Evolutionary conservation across 495 filamentous ascomycete species (phyloP).

Genomic region (Hypoxylon perforatum): DNA sequence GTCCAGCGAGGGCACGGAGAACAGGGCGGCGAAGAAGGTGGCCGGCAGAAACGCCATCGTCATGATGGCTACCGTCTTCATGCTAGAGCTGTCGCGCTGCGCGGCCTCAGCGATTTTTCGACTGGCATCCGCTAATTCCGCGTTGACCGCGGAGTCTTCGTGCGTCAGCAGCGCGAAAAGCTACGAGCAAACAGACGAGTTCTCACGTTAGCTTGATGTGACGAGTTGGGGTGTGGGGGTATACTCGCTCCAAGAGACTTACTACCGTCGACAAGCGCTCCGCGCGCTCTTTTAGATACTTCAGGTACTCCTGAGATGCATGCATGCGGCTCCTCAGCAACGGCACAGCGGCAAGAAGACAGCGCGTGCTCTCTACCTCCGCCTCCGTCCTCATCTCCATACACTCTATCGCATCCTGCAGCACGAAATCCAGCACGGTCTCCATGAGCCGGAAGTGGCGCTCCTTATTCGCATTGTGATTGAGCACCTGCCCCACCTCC

Average conservation of each 20-base stretch:
- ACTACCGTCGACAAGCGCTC: constrained; percentile 41
- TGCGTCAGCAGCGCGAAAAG: constrained; percentile 45
- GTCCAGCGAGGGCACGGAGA: constrained; percentile 50
- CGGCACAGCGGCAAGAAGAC: constrained; percentile 29
- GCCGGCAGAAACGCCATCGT: constrained; percentile 53
- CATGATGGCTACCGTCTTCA: constrained; percentile 53
- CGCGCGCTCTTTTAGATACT: constrained; percentile 37
- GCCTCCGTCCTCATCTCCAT: background rate
- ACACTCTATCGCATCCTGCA: constrained; percentile 21
- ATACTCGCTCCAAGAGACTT: background rate
- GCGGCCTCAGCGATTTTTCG: constrained; percentile 44
- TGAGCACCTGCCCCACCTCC: constrained; percentile 31
- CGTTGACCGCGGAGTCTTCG: constrained; percentile 33
- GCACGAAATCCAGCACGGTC: constrained; percentile 19
- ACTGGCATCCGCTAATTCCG: constrained; percentile 38
- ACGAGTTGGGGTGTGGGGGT: background rate
- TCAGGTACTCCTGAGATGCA: constrained; percentile 38
- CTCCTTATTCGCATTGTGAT: constrained; percentile 32
- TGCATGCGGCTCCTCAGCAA: constrained; percentile 35
- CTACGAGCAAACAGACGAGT: background rate
- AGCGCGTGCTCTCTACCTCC: constrained; percentile 4
- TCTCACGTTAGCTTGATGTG: background rate
- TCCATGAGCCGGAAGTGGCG: constrained; percentile 34
- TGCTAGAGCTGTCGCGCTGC: constrained; percentile 49
- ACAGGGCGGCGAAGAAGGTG: constrained; percentile 52